Conservation (phyloP, 345 rosid genomes). For the Pistacia integerrima region DNA sequence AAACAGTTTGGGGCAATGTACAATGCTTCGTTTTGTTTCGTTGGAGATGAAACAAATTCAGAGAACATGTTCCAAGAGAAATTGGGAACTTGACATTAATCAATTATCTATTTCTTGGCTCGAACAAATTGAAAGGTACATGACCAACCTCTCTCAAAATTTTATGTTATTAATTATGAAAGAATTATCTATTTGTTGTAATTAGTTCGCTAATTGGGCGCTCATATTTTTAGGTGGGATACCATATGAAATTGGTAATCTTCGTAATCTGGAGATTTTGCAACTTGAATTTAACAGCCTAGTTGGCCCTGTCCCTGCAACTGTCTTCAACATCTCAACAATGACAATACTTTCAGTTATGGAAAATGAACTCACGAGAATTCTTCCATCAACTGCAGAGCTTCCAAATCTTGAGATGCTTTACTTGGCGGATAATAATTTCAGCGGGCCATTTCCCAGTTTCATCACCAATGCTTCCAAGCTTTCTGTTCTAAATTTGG, state of each 20-base stretch:
- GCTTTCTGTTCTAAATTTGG: neutral
- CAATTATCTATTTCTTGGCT: too few species aligned
- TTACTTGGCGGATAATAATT: neutral
- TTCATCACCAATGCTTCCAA: constrained; percentile 3
- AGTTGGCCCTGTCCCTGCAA: neutral
- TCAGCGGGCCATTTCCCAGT: neutral
- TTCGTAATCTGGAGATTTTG: neutral
- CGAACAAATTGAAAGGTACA: too few species aligned
- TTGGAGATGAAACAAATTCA: too few species aligned
- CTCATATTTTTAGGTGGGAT: neutral
- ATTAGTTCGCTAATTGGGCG: too few species aligned
- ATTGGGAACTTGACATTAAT: too few species aligned
- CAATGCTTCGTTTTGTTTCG: too few species aligned
- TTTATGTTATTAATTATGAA: too few species aligned
- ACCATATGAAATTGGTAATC: neutral
- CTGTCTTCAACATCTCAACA: constrained; percentile 13
- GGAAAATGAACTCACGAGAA: neutral
- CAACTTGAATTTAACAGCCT: neutral
- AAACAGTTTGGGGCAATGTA: too few species aligned
- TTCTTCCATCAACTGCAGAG: neutral
- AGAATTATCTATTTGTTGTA: too few species aligned
- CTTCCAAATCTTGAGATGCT: neutral
- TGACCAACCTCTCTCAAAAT: too few species aligned
- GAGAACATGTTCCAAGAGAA: too few species aligned
- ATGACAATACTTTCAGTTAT: neutral